Conservation (phyloP, 2,329 filamentous ascomycete species). For the Xylariaceae sp. region DNA sequence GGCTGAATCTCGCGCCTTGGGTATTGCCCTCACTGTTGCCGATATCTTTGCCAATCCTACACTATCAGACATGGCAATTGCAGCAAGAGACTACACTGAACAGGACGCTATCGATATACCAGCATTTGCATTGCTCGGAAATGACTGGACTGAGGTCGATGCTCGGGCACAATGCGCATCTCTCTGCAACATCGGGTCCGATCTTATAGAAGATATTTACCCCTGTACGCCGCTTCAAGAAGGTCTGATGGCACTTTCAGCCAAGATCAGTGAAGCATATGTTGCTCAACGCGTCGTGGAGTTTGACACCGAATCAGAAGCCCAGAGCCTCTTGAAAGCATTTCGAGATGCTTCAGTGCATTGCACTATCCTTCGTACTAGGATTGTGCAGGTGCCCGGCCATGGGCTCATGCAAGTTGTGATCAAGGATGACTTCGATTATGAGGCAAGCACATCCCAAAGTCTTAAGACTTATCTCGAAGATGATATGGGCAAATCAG, state of each 20-base stretch:
- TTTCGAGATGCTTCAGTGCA: conserved; percentile 37
- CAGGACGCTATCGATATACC: conserved; percentile 25
- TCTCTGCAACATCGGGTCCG: conserved; percentile 37
- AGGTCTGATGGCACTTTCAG: conserved; percentile 50
- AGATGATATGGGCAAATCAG: conserved; percentile 36
- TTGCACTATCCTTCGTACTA: conserved; percentile 44
- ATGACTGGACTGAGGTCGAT: conserved; percentile 31
- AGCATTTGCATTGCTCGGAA: conserved; percentile 39
- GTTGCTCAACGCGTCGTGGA: conserved; percentile 47
- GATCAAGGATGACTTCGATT: conserved; percentile 35
- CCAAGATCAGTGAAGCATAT: conserved; percentile 48
- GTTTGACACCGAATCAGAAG: conserved; percentile 34
- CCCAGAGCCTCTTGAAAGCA: conserved; percentile 37
- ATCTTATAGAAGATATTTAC: conserved; percentile 46
- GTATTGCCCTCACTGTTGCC: conserved; percentile 41
- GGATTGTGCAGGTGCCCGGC: conserved; percentile 44
- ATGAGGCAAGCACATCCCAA: conserved; percentile 30
- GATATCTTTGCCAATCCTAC: conserved; percentile 43
- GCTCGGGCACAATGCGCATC: conserved; percentile 36
- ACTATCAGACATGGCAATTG: conserved; percentile 41
- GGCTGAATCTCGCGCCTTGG: conserved; percentile 37
- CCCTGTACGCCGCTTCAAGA: conserved; percentile 54
- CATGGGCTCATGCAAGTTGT: conserved; percentile 46
- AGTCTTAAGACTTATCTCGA: conserved; percentile 39
- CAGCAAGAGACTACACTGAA: conserved; percentile 26